Evolutionary conservation across 176 grass and related monocot species (phyloP).

Genomic region (Hyparrhenia diplandra): DNA sequence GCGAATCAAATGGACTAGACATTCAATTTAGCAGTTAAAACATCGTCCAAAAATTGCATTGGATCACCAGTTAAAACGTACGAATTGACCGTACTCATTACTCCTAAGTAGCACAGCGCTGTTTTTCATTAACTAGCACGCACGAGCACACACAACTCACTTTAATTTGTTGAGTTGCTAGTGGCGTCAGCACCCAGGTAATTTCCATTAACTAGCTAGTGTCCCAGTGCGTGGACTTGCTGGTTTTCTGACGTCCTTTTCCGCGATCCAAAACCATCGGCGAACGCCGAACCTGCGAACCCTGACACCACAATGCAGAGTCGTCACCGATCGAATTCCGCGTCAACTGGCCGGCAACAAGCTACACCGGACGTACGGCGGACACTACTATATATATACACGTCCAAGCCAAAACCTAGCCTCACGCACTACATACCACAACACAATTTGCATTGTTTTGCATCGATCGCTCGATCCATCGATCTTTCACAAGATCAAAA

Average conservation of each 20-base stretch:
- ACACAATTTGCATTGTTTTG: not conserved
- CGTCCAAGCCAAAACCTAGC: constrained; percentile 15
- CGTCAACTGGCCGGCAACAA: not conserved
- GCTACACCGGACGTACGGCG: not conserved
- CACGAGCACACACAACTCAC: not conserved
- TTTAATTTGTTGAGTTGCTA: constrained; percentile 18
- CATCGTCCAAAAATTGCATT: no score
- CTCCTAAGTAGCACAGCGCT: no score
- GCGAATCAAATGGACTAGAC: no score
- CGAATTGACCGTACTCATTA: no score
- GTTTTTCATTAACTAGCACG: not conserved
- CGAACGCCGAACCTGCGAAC: not conserved
- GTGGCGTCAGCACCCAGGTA: constrained; percentile 1
- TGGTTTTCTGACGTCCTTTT: constrained; percentile 9
- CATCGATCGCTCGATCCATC: no score
- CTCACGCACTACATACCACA: not conserved
- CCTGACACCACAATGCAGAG: not conserved
- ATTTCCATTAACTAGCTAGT: not conserved
- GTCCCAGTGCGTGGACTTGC: not conserved
- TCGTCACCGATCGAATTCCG: not conserved
- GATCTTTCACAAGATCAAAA: not conserved
- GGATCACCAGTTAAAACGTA: not conserved
- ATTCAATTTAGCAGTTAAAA: no score
- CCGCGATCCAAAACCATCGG: constrained; percentile 25
- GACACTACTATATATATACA: constrained; percentile 16